Evolutionary conservation across 805 yeast species (phyloP).

Genomic region (Brettanomyces anomalus): DNA sequence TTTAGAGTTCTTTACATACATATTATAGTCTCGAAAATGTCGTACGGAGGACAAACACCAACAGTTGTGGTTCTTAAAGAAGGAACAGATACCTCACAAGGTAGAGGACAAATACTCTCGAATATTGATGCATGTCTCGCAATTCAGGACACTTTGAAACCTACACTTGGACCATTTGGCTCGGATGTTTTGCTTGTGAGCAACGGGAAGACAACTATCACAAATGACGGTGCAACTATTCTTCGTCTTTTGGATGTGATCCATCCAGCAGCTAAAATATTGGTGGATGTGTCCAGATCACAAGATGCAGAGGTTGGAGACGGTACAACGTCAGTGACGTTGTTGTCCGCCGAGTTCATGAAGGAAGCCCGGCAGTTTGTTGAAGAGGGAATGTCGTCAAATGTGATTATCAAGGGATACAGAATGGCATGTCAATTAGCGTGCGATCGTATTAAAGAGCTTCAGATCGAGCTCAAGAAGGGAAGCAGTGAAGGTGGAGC

Average conservation of each 20-base stretch:
- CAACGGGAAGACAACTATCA: constrained; percentile 83
- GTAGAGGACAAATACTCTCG: constrained; percentile 89
- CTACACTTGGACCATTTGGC: constrained; percentile 96
- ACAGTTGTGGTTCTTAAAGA: constrained; percentile 97
- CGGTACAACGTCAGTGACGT: constrained; percentile 94
- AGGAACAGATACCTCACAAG: constrained; percentile 97
- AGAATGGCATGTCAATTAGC: constrained; percentile 77
- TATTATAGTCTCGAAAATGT: no score
- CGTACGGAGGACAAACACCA: constrained; percentile 85
- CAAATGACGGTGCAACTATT: constrained; percentile 98
- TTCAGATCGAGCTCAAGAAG: constrained; percentile 55
- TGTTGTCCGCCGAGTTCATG: constrained; percentile 88
- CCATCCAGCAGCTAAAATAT: constrained; percentile 95
- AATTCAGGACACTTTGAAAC: constrained; percentile 88
- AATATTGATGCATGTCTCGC: constrained; percentile 97
- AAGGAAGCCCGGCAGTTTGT: constrained; percentile 85
- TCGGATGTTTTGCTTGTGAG: constrained; percentile 89
- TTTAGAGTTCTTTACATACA: no score
- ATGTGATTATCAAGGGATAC: constrained; percentile 79
- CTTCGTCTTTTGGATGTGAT: constrained; percentile 86
- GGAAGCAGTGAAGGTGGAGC: neutral
- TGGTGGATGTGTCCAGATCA: constrained; percentile 89
- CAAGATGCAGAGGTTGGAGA: constrained; percentile 99
- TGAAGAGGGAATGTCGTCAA: constrained; percentile 94
- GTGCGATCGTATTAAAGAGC: constrained; percentile 58